These are phyloP conservation scores for Tillandsia leiboldiana DNA, from an alignment of 176 grass and related monocot species.

Conservation along the genomic window DNA sequence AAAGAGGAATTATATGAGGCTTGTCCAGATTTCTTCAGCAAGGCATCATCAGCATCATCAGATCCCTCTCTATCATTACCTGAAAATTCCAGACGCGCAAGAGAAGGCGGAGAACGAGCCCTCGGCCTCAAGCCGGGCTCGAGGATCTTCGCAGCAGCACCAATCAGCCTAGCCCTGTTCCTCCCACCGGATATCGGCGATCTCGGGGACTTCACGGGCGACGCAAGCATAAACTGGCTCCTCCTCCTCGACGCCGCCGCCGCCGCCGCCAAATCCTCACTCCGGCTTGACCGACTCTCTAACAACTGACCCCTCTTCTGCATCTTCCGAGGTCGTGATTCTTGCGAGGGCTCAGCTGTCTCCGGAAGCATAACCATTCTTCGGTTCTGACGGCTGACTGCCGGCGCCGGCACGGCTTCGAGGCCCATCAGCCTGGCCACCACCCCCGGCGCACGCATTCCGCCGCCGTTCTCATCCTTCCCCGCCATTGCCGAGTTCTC, in stretches of 20 bases:
- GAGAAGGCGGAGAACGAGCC: background rate
- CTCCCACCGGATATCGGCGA: background rate
- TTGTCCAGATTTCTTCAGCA: background rate
- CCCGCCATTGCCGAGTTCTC: background rate
- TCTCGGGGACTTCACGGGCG: background rate
- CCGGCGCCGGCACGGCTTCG: background rate
- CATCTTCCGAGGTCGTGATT: background rate
- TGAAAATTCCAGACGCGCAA: background rate
- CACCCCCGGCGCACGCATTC: background rate
- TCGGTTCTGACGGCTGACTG: background rate
- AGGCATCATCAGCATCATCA: background rate
- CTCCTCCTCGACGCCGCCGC: background rate
- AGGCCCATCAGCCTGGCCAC: slow-evolving; percentile 1
- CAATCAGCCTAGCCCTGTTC: background rate
- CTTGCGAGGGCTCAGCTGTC: background rate
- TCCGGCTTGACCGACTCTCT: background rate
- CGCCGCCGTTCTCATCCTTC: background rate
- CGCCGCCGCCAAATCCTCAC: background rate
- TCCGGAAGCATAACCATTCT: too few species aligned
- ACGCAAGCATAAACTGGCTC: background rate
- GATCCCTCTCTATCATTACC: background rate
- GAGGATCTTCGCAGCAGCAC: background rate
- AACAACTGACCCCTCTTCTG: background rate
- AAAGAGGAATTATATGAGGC: background rate
- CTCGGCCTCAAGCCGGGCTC: background rate